Percentiles rank a stretch among this genome's conserved stretches.
Evolutionary conservation across 257 asterid genomes (phyloP).

Genomic region (Solanum etuberosum): DNA sequence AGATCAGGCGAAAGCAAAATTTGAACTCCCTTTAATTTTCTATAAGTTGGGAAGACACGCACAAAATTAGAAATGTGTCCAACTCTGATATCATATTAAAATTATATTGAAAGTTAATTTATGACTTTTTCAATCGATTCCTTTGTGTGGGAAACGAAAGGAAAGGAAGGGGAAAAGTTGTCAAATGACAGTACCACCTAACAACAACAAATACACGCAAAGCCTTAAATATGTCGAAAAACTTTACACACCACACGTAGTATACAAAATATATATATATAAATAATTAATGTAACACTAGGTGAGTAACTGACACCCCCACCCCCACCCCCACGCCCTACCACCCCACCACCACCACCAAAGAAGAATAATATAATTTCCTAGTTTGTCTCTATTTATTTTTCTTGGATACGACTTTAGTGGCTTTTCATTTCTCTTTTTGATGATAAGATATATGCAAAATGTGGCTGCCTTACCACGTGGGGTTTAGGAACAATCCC

Average conservation of each 20-base stretch:
- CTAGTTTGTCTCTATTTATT: conserved; percentile 17
- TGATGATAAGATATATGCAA: neutral
- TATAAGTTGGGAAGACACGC: neutral
- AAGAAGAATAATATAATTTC: conserved; percentile 6
- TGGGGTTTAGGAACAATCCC: conserved; percentile 3
- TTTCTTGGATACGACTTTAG: conserved; percentile 25
- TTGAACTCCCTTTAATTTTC: neutral
- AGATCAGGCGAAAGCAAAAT: neutral
- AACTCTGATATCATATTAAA: neutral
- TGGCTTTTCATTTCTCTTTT: conserved; percentile 21
- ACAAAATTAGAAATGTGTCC: rapidly evolving
- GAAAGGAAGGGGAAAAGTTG: neutral
- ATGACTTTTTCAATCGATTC: neutral
- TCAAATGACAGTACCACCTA: conserved; percentile 1
- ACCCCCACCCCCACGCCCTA: neutral
- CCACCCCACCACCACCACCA: neutral
- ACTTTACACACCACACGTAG: conserved; percentile 12
- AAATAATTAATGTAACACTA: neutral
- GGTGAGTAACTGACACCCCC: neutral
- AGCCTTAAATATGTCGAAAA: conserved; percentile 68
- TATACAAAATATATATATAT: neutral
- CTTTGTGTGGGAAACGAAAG: neutral
- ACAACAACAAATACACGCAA: conserved; percentile 48
- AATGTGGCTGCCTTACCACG: conserved; percentile 26
- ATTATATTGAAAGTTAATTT: neutral